These are phyloP conservation scores for Tetrapyrgos nigripes DNA, from an alignment of 1,284 basidiomycete genomes.

Conservation along the genomic window DNA sequence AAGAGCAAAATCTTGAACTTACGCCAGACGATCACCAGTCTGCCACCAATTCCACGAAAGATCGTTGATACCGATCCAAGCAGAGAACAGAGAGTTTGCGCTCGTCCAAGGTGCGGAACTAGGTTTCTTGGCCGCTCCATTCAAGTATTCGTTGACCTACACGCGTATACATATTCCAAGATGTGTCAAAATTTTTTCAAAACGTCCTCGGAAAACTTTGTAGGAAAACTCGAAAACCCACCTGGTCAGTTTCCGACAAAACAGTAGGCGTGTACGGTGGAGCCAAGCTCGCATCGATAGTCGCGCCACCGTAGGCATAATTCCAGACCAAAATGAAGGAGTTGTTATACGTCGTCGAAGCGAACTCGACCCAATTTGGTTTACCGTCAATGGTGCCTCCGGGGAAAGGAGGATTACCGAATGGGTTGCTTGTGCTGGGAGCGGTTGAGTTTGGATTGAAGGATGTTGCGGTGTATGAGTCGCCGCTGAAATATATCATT, in stretches of 20 bases:
- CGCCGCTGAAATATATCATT: slow-evolving; percentile 44
- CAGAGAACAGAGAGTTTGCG: slow-evolving; percentile 56
- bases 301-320: slow-evolving; percentile 68
- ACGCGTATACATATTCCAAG: background rate
- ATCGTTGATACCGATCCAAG: slow-evolving; percentile 70
- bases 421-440: slow-evolving; percentile 52
- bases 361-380: slow-evolving; percentile 61
- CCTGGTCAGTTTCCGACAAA: slow-evolving; percentile 56
- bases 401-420: slow-evolving; percentile 65
- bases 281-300: slow-evolving; percentile 59
- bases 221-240: too few relatives aligned
- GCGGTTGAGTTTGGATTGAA: slow-evolving; percentile 48
- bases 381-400: slow-evolving; percentile 62
- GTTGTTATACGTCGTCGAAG: slow-evolving; percentile 55
- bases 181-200: background rate
- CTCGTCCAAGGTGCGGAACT: slow-evolving; percentile 57
- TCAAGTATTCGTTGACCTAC: slow-evolving; percentile 54
- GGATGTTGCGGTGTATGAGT: slow-evolving; percentile 63
- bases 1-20: slow-evolving; percentile 24
- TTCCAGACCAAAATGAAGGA: slow-evolving; percentile 62
- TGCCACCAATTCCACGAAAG: slow-evolving; percentile 58
- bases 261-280: slow-evolving; percentile 55
- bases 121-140: slow-evolving; percentile 47
- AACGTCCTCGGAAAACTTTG: too few relatives aligned
- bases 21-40: slow-evolving; percentile 54